Evolutionary conservation across 768 basidiomycete species (phyloP).

Genomic region (Macrolepiota fuliginosa): DNA sequence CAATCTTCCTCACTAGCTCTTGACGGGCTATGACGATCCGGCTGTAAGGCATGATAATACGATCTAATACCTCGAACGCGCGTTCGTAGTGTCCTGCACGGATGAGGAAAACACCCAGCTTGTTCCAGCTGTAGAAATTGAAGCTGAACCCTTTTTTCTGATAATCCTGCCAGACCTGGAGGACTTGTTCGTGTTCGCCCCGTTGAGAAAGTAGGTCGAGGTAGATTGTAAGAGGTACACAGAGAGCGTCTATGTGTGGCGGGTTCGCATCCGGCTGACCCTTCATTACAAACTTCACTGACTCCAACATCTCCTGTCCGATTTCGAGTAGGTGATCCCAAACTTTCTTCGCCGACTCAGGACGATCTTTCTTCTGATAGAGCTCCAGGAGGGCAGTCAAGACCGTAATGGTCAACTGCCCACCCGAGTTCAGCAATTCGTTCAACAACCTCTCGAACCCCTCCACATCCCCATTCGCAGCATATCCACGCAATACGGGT

Average conservation of each 20-base stretch:
- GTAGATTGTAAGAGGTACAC: conserved; percentile 77
- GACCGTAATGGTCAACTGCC: conserved; percentile 53
- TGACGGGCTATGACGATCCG: neutral
- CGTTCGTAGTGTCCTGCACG: conserved; percentile 80
- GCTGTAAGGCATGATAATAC: conserved; percentile 62
- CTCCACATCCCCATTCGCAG: conserved; percentile 37
- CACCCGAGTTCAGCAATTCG: conserved; percentile 51
- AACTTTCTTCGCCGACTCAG: conserved; percentile 51
- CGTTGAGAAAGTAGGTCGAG: conserved; percentile 70
- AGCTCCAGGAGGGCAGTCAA: conserved; percentile 69
- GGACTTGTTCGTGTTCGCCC: conserved; percentile 60
- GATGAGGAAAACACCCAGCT: conserved; percentile 70
- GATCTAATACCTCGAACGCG: conserved; percentile 81
- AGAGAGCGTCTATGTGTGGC: conserved; percentile 52
- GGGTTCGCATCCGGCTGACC: neutral
- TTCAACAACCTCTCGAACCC: conserved; percentile 58
- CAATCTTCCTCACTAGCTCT: too few species aligned
- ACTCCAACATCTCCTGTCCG: neutral
- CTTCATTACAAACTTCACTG: neutral
- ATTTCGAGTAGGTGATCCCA: conserved; percentile 70
- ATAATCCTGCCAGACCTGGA: conserved; percentile 64
- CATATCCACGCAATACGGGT: conserved; percentile 58
- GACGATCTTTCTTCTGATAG: conserved; percentile 59
- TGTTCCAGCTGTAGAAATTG: conserved; percentile 92
- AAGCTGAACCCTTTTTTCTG: conserved; percentile 67